These are phyloP conservation scores for Dispira simplex DNA, from an alignment of 192 early-diverging fungal genomes.

Conservation along the genomic window DNA sequence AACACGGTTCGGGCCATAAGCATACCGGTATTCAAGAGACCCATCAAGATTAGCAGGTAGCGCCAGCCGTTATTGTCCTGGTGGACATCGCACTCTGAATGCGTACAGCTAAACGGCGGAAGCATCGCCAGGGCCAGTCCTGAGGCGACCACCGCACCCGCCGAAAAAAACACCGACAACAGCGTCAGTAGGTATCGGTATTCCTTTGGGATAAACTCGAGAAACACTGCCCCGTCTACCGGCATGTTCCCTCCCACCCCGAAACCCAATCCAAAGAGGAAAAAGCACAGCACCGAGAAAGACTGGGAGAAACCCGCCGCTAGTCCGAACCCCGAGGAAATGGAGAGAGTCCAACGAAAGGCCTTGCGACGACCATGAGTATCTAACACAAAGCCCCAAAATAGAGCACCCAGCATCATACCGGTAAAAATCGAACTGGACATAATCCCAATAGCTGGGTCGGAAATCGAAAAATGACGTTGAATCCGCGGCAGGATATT, in stretches of 20 bases:
- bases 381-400: conserved; percentile 70
- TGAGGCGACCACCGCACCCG: conserved; percentile 60
- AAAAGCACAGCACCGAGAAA: conserved; percentile 42
- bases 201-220: conserved; percentile 69
- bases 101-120: conserved; percentile 50
- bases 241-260: conserved; percentile 54
- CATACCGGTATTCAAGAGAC: conserved; percentile 49
- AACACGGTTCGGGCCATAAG: conserved; percentile 46
- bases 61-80: conserved; percentile 68
- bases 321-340: conserved; percentile 55
- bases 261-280: conserved; percentile 51
- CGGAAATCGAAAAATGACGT: conserved; percentile 50
- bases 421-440: conserved; percentile 58
- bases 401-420: conserved; percentile 65
- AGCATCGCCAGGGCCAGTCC: conserved; percentile 44
- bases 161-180: conserved; percentile 70
- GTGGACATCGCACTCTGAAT: conserved; percentile 31
- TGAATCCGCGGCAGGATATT: conserved; percentile 61
- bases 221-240: conserved; percentile 60
- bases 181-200: conserved; percentile 70
- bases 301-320: conserved; percentile 46
- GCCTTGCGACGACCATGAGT: conserved; percentile 53
- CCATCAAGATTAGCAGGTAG: conserved; percentile 44
- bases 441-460: conserved; percentile 46
- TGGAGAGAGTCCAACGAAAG: conserved; percentile 57